Conservation (phyloP, 2,329 filamentous ascomycete species). For the Sporothrix protearum region DNA sequence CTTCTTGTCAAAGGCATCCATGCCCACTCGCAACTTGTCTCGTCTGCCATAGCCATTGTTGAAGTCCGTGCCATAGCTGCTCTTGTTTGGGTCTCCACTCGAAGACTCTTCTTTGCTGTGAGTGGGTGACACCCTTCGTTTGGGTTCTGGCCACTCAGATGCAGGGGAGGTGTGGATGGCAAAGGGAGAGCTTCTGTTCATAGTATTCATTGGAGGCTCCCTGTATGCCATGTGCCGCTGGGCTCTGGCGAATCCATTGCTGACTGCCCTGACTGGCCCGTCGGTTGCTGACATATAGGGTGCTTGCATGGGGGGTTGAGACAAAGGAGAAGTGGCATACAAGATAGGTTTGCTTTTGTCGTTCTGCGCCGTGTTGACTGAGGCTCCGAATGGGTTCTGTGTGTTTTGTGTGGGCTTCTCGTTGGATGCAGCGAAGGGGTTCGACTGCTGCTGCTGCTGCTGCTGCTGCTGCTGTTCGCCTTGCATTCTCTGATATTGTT, state of each 20-base stretch:
- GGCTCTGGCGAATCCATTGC: neutral
- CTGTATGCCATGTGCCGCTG: constrained; percentile 1
- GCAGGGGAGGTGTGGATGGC: neutral
- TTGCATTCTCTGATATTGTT: constrained; percentile 24
- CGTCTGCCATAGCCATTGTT: neutral
- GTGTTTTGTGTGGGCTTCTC: neutral
- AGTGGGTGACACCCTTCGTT: constrained; percentile 1
- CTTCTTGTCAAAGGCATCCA: constrained; percentile 30
- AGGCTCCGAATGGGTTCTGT: neutral
- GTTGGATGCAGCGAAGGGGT: constrained; percentile 12
- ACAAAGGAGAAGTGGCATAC: constrained; percentile 22
- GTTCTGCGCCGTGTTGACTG: neutral
- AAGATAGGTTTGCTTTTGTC: constrained; percentile 20
- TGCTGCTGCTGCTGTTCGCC: constrained; percentile 16
- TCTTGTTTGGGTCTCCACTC: constrained; percentile 20
- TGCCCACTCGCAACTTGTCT: neutral
- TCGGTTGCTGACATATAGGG: neutral
- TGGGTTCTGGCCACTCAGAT: neutral
- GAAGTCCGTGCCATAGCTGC: neutral
- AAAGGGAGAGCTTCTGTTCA: neutral
- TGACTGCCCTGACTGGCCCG: neutral
- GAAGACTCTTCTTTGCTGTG: neutral
- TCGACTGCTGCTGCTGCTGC: constrained; percentile 16
- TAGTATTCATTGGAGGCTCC: neutral
- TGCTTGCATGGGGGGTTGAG: neutral